These are phyloP conservation scores for Gynochthodes officinalis DNA, from an alignment of 257 asterid genomes.

Conservation along the genomic window DNA sequence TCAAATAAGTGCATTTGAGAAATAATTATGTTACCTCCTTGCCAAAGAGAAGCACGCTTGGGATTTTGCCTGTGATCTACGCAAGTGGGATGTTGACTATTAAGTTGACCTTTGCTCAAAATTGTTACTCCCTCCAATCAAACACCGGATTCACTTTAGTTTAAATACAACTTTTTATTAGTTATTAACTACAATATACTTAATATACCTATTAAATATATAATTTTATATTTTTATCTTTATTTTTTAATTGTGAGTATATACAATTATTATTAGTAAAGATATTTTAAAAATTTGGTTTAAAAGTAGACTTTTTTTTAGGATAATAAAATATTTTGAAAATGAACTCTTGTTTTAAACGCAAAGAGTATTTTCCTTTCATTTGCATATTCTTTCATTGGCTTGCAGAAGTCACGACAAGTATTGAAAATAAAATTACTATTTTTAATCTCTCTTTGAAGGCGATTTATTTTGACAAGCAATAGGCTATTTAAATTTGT, in stretches of 20 bases:
- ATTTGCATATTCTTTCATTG: constrained; percentile 86
- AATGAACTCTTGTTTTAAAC: no score
- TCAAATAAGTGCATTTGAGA: constrained; percentile 19
- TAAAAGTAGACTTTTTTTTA: no score
- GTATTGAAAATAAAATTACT: constrained; percentile 72
- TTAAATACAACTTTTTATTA: no score
- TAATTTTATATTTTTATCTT: no score
- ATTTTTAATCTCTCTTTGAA: constrained; percentile 79
- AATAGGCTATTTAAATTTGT: constrained; percentile 55
- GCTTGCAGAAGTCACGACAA: constrained; percentile 88
- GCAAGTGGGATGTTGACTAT: constrained; percentile 40
- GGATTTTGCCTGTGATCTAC: constrained; percentile 30
- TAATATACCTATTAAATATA: no score
- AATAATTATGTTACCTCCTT: constrained; percentile 18
- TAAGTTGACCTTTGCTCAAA: constrained; percentile 37
- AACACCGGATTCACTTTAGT: no score
- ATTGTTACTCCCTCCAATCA: constrained; percentile 44
- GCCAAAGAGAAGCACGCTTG: constrained; percentile 21
- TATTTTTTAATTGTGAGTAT: no score
- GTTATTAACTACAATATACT: no score
- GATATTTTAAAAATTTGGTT: no score
- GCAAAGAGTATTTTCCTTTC: constrained; percentile 67
- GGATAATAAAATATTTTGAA: no score
- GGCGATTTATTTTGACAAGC: constrained; percentile 89
- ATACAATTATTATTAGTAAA: no score